Evolutionary conservation across 257 asterid species (phyloP).

Genomic region (Solanum gandarillasii): DNA sequence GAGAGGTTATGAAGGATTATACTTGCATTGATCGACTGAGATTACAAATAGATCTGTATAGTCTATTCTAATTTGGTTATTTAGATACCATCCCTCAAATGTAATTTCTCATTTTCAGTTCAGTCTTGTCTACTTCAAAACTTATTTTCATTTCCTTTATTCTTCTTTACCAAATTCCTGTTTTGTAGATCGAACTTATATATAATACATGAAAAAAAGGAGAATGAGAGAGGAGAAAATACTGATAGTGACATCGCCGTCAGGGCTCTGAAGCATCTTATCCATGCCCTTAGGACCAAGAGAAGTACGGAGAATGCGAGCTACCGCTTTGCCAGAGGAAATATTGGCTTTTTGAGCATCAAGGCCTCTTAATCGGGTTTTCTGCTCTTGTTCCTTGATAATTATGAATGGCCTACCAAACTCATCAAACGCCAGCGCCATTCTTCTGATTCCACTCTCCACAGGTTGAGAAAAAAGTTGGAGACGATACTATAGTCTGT

Average conservation of each 20-base stretch:
- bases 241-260: constrained; percentile 89
- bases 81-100: background rate
- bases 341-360: background rate
- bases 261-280: constrained; percentile 91
- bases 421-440: background rate
- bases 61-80: background rate
- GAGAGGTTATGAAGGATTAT: background rate
- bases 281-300: constrained; percentile 97
- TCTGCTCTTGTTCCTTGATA: constrained; percentile 64
- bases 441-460: background rate
- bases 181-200: background rate
- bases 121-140: background rate
- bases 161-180: background rate
- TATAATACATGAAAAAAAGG: background rate
- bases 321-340: constrained; percentile 67
- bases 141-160: background rate
- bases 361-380: background rate
- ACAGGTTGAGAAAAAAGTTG: background rate
- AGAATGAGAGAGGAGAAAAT: background rate
- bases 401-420: background rate
- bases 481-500: background rate
- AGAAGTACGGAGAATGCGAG: constrained; percentile 81
- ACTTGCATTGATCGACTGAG: background rate
- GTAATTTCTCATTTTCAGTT: background rate
- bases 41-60: background rate